Percentiles rank a stretch among this genome's conserved stretches.
Conservation (phyloP, 768 basidiomycete species). For the Tylopilus vinaceipallidus region DNA sequence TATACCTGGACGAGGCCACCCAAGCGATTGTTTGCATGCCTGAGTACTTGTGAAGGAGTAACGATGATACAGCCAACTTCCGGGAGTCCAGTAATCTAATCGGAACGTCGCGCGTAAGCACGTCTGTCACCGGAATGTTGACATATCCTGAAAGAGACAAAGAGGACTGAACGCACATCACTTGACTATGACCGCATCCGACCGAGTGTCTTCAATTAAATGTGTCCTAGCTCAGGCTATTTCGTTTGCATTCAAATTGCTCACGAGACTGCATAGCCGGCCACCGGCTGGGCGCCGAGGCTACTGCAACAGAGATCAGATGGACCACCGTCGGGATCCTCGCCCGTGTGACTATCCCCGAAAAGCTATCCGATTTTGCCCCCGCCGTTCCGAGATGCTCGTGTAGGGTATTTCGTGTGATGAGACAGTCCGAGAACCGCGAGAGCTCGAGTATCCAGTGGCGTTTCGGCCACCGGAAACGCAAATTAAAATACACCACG, state of each 20-base stretch:
- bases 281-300: too few species aligned
- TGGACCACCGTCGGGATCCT: background rate
- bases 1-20: constrained; percentile 24
- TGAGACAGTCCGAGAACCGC: background rate
- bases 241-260: constrained; percentile 27
- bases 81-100: constrained; percentile 21
- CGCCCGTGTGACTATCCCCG: background rate
- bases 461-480: background rate
- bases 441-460: background rate
- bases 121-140: background rate
- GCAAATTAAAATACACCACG: background rate
- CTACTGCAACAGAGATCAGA: background rate
- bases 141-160: too few species aligned
- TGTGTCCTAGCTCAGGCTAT: too few species aligned
- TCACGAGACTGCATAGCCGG: constrained; percentile 30
- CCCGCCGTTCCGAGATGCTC: too few species aligned
- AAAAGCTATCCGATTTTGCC: background rate
- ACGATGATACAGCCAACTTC: constrained; percentile 23
- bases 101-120: background rate
- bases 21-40: constrained; percentile 18
- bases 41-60: too few species aligned
- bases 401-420: constrained; percentile 1
- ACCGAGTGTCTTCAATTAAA: constrained; percentile 20
- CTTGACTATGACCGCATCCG: background rate
- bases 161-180: background rate